These are phyloP conservation scores for Colletotrichum echinochloae DNA, from an alignment of 2,329 filamentous ascomycete species.

Conservation along the genomic window DNA sequence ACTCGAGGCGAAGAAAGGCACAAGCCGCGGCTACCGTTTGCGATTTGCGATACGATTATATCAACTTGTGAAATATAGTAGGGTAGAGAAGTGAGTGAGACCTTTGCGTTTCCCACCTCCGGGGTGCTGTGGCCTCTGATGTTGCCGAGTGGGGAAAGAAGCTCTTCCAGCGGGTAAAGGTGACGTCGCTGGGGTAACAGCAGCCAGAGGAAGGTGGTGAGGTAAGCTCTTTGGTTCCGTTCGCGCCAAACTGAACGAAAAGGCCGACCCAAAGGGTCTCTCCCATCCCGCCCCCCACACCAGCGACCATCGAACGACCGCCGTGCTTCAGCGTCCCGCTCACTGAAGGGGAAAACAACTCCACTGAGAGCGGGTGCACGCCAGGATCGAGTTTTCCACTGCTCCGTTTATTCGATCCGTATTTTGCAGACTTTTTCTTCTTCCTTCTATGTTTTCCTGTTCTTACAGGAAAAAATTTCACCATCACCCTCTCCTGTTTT, in stretches of 20 bases:
- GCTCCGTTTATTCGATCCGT: constrained; percentile 38
- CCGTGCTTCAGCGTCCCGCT: constrained; percentile 22
- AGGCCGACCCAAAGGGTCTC: neutral
- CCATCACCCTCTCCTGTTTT: constrained; percentile 13
- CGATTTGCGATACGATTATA: constrained; percentile 34
- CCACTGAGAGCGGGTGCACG: constrained; percentile 33
- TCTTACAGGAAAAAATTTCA: constrained; percentile 1
- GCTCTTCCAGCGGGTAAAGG: constrained; percentile 31
- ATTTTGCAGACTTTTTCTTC: constrained; percentile 38
- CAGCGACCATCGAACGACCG: constrained; percentile 22
- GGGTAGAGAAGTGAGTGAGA: constrained; percentile 33
- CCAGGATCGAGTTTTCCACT: constrained; percentile 37
- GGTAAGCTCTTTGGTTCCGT: neutral
- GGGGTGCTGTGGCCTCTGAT: constrained; percentile 34
- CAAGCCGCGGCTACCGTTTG: constrained; percentile 30
- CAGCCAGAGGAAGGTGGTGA: constrained; percentile 32
- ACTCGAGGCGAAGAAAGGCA: constrained; percentile 7
- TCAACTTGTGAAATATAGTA: constrained; percentile 10
- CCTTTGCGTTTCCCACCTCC: constrained; percentile 24
- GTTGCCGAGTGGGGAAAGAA: constrained; percentile 34
- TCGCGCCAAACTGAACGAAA: neutral
- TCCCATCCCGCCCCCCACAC: constrained; percentile 12
- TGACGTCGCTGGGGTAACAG: constrained; percentile 43
- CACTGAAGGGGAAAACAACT: constrained; percentile 24
- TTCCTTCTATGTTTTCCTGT: neutral